Evolutionary conservation across 768 basidiomycete species (phyloP).

Genomic region (Serendipita indica): DNA sequence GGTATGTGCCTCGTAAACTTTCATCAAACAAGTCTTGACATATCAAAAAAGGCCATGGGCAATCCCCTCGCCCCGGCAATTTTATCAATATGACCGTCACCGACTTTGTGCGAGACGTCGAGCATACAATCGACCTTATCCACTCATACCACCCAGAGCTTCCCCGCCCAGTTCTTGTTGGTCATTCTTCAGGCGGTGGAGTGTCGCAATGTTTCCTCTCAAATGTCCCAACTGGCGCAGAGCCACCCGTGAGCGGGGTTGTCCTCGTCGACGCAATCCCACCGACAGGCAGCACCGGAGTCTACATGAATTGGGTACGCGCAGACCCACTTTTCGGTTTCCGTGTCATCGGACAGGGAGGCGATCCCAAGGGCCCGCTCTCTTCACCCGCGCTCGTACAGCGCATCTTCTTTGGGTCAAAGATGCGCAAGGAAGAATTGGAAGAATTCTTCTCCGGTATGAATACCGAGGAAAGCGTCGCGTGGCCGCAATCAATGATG

Average conservation of each 20-base stretch:
- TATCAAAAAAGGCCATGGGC: background rate
- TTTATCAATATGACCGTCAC: slow-evolving; percentile 1
- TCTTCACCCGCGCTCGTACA: background rate
- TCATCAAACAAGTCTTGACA: background rate
- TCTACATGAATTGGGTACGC: background rate
- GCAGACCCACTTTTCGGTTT: background rate
- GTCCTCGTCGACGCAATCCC: background rate
- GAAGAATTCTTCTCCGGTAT: background rate
- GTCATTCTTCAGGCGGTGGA: slow-evolving; percentile 4
- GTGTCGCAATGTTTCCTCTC: background rate
- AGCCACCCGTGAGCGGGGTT: background rate
- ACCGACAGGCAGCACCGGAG: background rate
- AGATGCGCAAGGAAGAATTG: background rate
- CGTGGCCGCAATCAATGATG: slow-evolving; percentile 3
- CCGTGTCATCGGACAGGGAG: background rate
- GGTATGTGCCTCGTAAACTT: background rate
- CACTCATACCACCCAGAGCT: background rate
- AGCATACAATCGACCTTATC: background rate
- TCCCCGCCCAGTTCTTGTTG: background rate
- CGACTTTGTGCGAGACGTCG: background rate
- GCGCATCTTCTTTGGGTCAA: background rate
- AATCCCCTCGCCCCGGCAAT: slow-evolving; percentile 3
- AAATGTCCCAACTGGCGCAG: background rate
- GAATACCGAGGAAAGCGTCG: slow-evolving; percentile 5
- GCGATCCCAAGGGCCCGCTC: background rate